Conservation (phyloP, 345 rosid species). For the Psidium guajava region DNA sequence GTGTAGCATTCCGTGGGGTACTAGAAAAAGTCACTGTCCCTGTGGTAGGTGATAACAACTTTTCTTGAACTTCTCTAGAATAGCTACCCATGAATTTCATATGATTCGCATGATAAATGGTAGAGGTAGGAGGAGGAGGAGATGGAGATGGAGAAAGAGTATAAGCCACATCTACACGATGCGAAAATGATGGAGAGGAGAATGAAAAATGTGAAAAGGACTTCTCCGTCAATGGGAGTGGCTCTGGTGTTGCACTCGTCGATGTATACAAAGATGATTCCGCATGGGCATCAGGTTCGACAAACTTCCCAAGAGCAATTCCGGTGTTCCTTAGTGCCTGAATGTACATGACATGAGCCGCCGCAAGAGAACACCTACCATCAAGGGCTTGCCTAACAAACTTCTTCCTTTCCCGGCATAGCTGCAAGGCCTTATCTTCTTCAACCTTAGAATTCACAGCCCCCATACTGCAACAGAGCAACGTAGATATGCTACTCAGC, state of each 20-base stretch:
- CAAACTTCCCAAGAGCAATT: conserved; percentile 62
- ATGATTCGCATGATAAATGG: conserved; percentile 45
- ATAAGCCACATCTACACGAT: conserved; percentile 36
- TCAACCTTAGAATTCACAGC: conserved; percentile 63
- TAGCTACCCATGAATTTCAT: conserved; percentile 61
- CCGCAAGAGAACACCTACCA: conserved; percentile 82
- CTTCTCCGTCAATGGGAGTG: conserved; percentile 50
- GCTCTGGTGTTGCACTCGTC: conserved; percentile 71
- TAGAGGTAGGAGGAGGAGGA: conserved; percentile 49
- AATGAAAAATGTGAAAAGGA: conserved; percentile 51
- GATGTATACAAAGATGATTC: conserved; percentile 73
- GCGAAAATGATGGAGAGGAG: conserved; percentile 60
- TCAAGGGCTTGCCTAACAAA: conserved; percentile 86
- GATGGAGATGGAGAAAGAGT: conserved; percentile 54
- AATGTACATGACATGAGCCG: conserved; percentile 62
- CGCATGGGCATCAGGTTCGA: conserved; percentile 53
- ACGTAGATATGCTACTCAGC: not conserved
- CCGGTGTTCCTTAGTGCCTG: conserved; percentile 65
- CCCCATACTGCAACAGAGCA: conserved; percentile 40
- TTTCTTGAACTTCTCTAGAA: conserved; percentile 63
- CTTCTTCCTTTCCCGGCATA: conserved; percentile 86
- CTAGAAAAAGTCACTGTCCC: conserved; percentile 59
- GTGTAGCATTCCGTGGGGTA: conserved; percentile 28
- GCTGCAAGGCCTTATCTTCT: conserved; percentile 81
- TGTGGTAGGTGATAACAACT: conserved; percentile 35